Percentiles rank a stretch among this genome's conserved stretches.
phyloP scores from a whole-genome alignment of 257 asterid genomes.

The Osmanthus fragrans region DNA sequence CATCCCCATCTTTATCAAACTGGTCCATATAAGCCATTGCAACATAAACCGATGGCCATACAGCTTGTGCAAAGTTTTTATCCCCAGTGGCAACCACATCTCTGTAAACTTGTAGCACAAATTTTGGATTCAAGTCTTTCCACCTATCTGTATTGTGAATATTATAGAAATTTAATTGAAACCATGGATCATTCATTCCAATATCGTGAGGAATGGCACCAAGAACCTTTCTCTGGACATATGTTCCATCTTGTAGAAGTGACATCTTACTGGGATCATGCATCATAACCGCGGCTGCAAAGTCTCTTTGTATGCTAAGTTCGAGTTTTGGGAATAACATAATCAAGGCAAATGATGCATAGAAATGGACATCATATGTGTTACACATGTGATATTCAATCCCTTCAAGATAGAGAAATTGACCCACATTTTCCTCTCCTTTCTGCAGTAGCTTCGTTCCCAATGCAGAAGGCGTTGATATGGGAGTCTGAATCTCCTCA shows the following conservation, averaged over 20 bases:
- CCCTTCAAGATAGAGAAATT: slow-evolving; percentile 93
- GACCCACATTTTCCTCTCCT: slow-evolving; percentile 92
- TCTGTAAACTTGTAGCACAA: slow-evolving; percentile 90
- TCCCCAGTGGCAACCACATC: slow-evolving; percentile 82
- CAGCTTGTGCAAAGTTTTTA: slow-evolving; percentile 68
- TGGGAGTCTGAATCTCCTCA: slow-evolving; percentile 64
- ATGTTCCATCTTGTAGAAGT: slow-evolving; percentile 67
- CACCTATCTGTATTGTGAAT: slow-evolving; percentile 87
- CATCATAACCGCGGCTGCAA: slow-evolving; percentile 95
- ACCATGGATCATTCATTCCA: slow-evolving; percentile 97
- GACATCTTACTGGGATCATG: slow-evolving; percentile 76
- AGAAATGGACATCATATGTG: slow-evolving; percentile 93
- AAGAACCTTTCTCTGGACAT: slow-evolving; percentile 68
- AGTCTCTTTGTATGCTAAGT: slow-evolving; percentile 93
- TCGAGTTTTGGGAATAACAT: slow-evolving; percentile 87
- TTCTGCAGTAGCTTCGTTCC: slow-evolving; percentile 69
- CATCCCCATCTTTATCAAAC: slow-evolving; percentile 95
- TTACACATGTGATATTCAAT: slow-evolving; percentile 94
- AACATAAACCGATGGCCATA: slow-evolving; percentile 93
- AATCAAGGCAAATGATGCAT: slow-evolving; percentile 73
- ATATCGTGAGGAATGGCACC: slow-evolving; percentile 99
- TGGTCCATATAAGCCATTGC: slow-evolving; percentile 98
- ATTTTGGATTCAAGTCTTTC: slow-evolving; percentile 97
- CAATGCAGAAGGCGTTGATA: slow-evolving; percentile 61
- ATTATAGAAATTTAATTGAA: slow-evolving; percentile 76